phyloP scores from a whole-genome alignment of 495 filamentous ascomycete genomes.

The Xylaria telfairii region DNA sequence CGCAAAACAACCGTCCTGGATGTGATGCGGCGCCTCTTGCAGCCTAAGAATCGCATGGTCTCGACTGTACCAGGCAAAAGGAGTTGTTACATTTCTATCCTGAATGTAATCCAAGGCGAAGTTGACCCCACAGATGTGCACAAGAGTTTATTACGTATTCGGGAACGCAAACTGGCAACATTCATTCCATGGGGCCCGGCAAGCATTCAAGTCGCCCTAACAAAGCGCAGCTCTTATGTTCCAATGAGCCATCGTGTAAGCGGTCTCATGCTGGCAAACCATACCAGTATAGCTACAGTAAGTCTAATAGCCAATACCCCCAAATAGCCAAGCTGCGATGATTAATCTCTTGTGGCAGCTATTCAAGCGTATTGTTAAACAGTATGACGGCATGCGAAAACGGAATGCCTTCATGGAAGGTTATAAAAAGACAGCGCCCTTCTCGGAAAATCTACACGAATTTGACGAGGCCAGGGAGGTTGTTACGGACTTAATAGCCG shows the following conservation, averaged over 20 bases:
- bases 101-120: conserved; percentile 98
- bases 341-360: conserved; percentile 50
- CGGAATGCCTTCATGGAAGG: conserved; percentile 95
- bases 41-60: conserved; percentile 99
- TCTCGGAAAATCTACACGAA: conserved; percentile 86
- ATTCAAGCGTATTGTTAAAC: conserved; percentile 88
- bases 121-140: conserved; percentile 97
- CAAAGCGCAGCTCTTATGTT: conserved; percentile 94
- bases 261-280: conserved; percentile 96
- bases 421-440: conserved; percentile 93
- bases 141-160: conserved; percentile 95
- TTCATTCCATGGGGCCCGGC: conserved; percentile 99
- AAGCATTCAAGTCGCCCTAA: conserved; percentile 94
- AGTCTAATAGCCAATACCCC: conserved; percentile 29
- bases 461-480: conserved; percentile 94
- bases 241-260: conserved; percentile 90
- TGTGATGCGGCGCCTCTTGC: conserved; percentile 93
- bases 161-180: conserved; percentile 89
- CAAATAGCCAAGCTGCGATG: background rate
- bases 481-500: conserved; percentile 82
- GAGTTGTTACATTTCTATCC: conserved; percentile 97
- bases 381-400: conserved; percentile 91
- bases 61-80: conserved; percentile 93
- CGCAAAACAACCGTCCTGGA: conserved; percentile 97
- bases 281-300: conserved; percentile 93